phyloP scores from a whole-genome alignment of 352 stramenopile species.

The Hyaloperonospora brassicae region DNA sequence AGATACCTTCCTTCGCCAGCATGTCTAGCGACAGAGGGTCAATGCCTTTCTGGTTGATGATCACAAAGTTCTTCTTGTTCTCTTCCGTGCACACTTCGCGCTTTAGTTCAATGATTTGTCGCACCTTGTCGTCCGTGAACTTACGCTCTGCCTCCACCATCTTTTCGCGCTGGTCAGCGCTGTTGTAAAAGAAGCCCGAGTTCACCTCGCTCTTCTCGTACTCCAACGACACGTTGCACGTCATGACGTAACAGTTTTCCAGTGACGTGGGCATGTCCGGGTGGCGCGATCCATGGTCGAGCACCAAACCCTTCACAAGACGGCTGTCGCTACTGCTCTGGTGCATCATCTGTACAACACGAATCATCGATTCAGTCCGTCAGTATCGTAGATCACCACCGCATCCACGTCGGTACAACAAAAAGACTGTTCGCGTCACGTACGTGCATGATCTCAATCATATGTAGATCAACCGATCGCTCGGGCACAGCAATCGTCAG shows the following conservation, averaged over 20 bases:
- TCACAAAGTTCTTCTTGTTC: conserved; percentile 96
- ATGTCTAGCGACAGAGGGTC: conserved; percentile 98
- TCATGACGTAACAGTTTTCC: conserved; percentile 98
- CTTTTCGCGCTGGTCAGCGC: conserved; percentile 97
- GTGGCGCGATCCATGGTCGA: conserved; percentile 98
- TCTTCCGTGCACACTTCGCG: conserved; percentile 92
- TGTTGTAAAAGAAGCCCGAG: conserved; percentile 97
- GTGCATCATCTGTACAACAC: conserved; percentile 89
- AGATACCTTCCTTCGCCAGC: conserved; percentile 99
- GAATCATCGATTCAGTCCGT: not conserved
- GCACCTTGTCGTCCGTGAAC: conserved; percentile 95
- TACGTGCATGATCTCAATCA: conserved; percentile 99
- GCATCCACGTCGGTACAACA: not conserved
- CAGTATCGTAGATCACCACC: conserved; percentile 1
- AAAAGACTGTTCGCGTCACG: conserved; percentile 10
- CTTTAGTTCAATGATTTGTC: conserved; percentile 99
- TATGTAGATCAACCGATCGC: conserved; percentile 94
- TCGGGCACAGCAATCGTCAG: conserved; percentile 87
- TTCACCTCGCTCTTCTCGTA: conserved; percentile 99
- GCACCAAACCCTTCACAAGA: conserved; percentile 92
- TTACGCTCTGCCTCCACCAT: conserved; percentile 92
- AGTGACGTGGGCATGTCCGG: conserved; percentile 97
- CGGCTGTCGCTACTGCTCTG: conserved; percentile 90
- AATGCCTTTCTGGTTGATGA: conserved; percentile 99
- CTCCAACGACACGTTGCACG: conserved; percentile 99